These are phyloP conservation scores for Claviceps fusiformis DNA, from an alignment of 2,329 filamentous ascomycete genomes.

Conservation along the genomic window DNA sequence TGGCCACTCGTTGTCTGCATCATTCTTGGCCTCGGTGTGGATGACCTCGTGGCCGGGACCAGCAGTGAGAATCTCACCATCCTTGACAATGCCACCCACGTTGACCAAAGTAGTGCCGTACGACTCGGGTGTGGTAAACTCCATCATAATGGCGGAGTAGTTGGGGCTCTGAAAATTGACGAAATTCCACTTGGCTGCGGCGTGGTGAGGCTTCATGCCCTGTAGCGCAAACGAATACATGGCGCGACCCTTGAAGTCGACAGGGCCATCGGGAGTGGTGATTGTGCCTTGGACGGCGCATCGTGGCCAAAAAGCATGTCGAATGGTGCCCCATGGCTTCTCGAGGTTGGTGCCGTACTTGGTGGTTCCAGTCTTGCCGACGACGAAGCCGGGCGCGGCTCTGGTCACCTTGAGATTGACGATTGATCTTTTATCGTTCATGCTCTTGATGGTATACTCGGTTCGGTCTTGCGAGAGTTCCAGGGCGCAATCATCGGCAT, in stretches of 20 bases:
- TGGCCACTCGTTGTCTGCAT: constrained; percentile 75
- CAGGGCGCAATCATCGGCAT: constrained; percentile 71
- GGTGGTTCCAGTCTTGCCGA: constrained; percentile 70
- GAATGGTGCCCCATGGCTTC: constrained; percentile 85
- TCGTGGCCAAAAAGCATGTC: constrained; percentile 89
- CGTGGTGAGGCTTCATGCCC: constrained; percentile 98
- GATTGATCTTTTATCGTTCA: constrained; percentile 63
- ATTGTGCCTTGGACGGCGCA: constrained; percentile 72
- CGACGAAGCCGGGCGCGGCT: constrained; percentile 66
- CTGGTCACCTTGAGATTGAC: constrained; percentile 77
- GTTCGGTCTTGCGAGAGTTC: constrained; percentile 76
- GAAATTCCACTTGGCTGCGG: constrained; percentile 88
- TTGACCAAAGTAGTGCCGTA: constrained; percentile 77
- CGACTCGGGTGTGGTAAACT: constrained; percentile 85
- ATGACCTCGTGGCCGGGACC: constrained; percentile 50
- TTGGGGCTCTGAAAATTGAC: constrained; percentile 76
- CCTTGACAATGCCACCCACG: constrained; percentile 69
- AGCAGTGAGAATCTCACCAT: constrained; percentile 66
- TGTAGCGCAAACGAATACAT: constrained; percentile 78
- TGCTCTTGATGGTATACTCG: constrained; percentile 79
- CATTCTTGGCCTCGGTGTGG: constrained; percentile 57
- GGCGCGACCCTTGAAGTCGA: constrained; percentile 70
- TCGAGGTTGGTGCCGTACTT: constrained; percentile 74
- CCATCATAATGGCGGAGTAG: constrained; percentile 86
- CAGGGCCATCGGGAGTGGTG: constrained; percentile 64